Conservation (phyloP, 257 asterid genomes). For the Fraxinus quadrangulata region DNA sequence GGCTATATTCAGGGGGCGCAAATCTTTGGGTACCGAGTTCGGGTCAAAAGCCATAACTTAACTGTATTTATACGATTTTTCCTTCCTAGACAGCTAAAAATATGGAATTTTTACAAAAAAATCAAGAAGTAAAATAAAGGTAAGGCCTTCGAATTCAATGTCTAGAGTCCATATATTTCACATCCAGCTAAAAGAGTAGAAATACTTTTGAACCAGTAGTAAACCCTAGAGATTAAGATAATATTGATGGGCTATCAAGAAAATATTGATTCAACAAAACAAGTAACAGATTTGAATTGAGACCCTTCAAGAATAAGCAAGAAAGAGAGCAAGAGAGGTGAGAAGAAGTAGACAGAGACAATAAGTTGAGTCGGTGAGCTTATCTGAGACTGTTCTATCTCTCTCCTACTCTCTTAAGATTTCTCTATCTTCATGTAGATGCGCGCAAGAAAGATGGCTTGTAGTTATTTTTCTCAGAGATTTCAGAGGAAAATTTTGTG, state of each 20-base stretch:
- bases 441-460: background rate
- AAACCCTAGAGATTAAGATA: constrained; percentile 12
- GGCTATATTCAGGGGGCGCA: constrained; percentile 70
- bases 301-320: background rate
- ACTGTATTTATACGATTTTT: constrained; percentile 7
- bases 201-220: constrained; percentile 10
- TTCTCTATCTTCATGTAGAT: background rate
- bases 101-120: constrained; percentile 21
- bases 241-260: background rate
- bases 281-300: constrained; percentile 27
- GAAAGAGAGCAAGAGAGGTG: constrained; percentile 1
- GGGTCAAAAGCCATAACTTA: constrained; percentile 76
- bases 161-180: constrained; percentile 7
- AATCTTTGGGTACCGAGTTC: constrained; percentile 67
- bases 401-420: constrained; percentile 12
- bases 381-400: constrained; percentile 24
- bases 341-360: constrained; percentile 27
- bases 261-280: constrained; percentile 6
- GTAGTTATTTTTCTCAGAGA: background rate
- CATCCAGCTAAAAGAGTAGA: constrained; percentile 25
- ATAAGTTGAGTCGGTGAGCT: constrained; percentile 33
- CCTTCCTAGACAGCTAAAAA: constrained; percentile 13
- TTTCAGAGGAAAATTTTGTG: constrained; percentile 21
- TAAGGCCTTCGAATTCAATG: constrained; percentile 20
- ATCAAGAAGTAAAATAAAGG: constrained; percentile 18